Evolutionary conservation across 202 grass and related monocot genomes (phyloP).

Genomic region (Setaria viridis): DNA sequence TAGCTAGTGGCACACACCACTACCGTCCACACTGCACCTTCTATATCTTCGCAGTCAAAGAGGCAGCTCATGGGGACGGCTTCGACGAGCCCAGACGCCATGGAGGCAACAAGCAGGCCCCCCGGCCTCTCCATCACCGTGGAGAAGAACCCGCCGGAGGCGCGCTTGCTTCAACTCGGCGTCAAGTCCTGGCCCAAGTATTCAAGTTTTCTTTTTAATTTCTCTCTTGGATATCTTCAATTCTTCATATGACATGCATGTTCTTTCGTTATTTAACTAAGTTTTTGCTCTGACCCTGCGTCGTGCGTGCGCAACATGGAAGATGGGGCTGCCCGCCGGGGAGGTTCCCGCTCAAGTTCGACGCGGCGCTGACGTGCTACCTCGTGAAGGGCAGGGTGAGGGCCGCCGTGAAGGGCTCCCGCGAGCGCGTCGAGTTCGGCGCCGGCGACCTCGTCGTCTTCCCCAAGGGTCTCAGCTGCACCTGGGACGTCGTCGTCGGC

Average conservation of each 20-base stretch:
- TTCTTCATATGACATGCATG: not conserved
- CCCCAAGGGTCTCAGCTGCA: conserved; percentile 90
- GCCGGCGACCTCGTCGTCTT: conserved; percentile 92
- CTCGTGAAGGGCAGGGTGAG: conserved; percentile 80
- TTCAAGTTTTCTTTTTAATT: not conserved
- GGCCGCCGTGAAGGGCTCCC: conserved; percentile 71
- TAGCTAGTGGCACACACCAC: not conserved
- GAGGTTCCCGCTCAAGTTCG: conserved; percentile 82
- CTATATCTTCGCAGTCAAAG: not conserved
- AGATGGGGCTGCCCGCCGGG: conserved; percentile 91
- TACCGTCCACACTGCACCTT: not conserved
- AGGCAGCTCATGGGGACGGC: conserved; percentile 50
- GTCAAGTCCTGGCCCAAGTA: conserved; percentile 88
- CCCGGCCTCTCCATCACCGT: conserved; percentile 59
- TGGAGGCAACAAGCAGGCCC: conserved; percentile 38
- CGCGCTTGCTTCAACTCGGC: conserved; percentile 64
- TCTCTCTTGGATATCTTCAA: not conserved
- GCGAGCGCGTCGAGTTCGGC: conserved; percentile 80
- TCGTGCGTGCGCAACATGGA: not conserved
- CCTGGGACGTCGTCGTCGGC: conserved; percentile 82
- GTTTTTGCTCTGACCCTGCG: not conserved
- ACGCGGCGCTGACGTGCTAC: conserved; percentile 88
- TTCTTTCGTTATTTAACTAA: not conserved
- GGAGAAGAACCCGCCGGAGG: conserved; percentile 65
- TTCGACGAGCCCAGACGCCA: conserved; percentile 49